phyloP scores from a whole-genome alignment of 2,329 filamentous ascomycete genomes.

The Apiospora arundinis region DNA sequence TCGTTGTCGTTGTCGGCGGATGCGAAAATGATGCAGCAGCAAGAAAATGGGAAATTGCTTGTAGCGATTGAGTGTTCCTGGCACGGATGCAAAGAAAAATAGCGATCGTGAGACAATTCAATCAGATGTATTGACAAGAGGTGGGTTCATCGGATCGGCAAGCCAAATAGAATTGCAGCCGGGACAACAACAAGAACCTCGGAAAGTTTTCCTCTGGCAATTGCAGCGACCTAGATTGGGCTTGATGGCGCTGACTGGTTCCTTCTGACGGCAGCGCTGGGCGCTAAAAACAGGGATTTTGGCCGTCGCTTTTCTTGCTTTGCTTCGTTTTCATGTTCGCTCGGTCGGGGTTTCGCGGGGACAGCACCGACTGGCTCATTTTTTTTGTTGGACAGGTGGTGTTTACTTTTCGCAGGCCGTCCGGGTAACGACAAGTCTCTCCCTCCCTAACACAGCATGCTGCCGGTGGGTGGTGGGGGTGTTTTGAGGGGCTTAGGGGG shows the following conservation, averaged over 20 bases:
- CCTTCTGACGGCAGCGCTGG: constrained; percentile 1
- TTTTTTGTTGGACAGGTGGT: constrained; percentile 15
- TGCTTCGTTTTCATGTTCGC: constrained; percentile 3
- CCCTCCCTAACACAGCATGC: not conserved
- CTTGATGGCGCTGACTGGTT: constrained; percentile 19
- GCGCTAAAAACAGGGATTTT: constrained; percentile 20
- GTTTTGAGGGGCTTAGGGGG: not conserved
- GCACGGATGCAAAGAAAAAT: not conserved
- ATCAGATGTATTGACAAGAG: not conserved
- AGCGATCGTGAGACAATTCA: constrained; percentile 10
- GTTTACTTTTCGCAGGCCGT: constrained; percentile 16
- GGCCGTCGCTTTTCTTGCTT: constrained; percentile 14
- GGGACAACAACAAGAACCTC: constrained; percentile 8
- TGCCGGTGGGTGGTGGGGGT: constrained; percentile 5
- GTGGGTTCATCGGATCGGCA: constrained; percentile 1
- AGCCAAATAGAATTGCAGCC: constrained; percentile 12
- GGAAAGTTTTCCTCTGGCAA: constrained; percentile 14
- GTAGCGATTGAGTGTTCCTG: constrained; percentile 5
- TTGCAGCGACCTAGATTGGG: not conserved
- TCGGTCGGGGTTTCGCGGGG: constrained; percentile 20
- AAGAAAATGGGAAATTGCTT: not conserved
- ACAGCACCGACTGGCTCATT: constrained; percentile 1
- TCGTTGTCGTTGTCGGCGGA: not conserved
- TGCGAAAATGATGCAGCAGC: not conserved
- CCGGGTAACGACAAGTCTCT: constrained; percentile 11